These are phyloP conservation scores for Leccinum broughii DNA, from an alignment of 768 basidiomycete genomes.

Conservation along the genomic window DNA sequence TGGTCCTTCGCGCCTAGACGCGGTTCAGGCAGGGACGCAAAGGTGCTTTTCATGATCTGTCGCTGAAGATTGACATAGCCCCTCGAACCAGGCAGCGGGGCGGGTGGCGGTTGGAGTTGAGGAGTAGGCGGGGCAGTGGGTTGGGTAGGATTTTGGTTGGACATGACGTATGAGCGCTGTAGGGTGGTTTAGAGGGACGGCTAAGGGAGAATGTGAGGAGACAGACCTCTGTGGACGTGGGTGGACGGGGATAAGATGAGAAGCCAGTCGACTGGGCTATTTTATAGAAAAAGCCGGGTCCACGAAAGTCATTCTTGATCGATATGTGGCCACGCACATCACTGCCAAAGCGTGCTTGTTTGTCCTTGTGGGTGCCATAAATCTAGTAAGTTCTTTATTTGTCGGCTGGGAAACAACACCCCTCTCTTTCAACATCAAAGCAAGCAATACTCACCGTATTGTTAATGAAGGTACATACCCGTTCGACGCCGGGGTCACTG, in stretches of 20 bases:
- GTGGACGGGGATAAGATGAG: not conserved
- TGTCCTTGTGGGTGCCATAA: slow-evolving; percentile 46
- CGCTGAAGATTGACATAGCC: slow-evolving; percentile 19
- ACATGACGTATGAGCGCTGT: slow-evolving; percentile 17
- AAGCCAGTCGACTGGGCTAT: not conserved
- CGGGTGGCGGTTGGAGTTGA: not conserved
- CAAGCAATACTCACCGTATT: not conserved
- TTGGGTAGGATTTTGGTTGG: slow-evolving; percentile 11
- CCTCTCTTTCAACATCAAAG: slow-evolving; percentile 8
- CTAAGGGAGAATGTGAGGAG: not conserved
- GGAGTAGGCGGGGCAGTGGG: slow-evolving; percentile 11
- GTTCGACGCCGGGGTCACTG: not conserved
- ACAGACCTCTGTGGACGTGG: slow-evolving; percentile 9
- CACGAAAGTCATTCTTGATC: slow-evolving; percentile 37
- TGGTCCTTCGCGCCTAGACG: too few relatives aligned
- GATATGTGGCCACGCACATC: slow-evolving; percentile 26
- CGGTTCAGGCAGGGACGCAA: too few relatives aligned
- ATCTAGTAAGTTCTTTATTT: slow-evolving; percentile 28
- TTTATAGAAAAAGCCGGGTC: slow-evolving; percentile 26
- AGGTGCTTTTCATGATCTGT: too few relatives aligned
- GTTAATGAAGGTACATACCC: not conserved
- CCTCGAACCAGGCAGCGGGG: slow-evolving; percentile 23
- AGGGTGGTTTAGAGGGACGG: not conserved
- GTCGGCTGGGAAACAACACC: slow-evolving; percentile 29
- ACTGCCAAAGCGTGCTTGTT: slow-evolving; percentile 41